These are phyloP conservation scores for Pleurotus tuoliensis DNA, from an alignment of 768 basidiomycete species.

Conservation along the genomic window DNA sequence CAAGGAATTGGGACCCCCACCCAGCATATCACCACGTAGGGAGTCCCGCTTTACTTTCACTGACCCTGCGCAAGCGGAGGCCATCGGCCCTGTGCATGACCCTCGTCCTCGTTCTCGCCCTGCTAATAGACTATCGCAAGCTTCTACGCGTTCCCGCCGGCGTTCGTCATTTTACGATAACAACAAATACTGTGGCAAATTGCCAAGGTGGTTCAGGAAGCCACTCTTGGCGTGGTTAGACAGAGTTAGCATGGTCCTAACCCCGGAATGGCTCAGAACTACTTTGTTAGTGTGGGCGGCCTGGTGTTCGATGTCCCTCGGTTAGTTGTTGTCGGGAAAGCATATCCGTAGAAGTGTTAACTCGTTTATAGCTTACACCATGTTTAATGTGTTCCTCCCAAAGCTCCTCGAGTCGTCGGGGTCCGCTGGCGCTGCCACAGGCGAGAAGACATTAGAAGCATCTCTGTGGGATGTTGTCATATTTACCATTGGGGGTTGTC, in stretches of 20 bases:
- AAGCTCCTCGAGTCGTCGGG: slow-evolving; percentile 72
- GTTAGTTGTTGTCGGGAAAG: slow-evolving; percentile 32
- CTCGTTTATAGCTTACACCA: slow-evolving; percentile 60
- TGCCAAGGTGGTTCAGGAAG: slow-evolving; percentile 52
- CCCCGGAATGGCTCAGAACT: slow-evolving; percentile 71
- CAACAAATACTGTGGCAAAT: slow-evolving; percentile 30
- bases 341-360: neutral
- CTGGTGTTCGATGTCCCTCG: slow-evolving; percentile 78
- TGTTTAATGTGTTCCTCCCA: slow-evolving; percentile 92
- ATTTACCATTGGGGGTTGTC: slow-evolving; percentile 81
- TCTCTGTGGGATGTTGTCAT: slow-evolving; percentile 85
- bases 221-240: slow-evolving; percentile 69
- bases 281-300: slow-evolving; percentile 76
- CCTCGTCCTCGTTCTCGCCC: neutral
- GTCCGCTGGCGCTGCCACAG: slow-evolving; percentile 10
- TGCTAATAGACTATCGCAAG: neutral
- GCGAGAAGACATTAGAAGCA: slow-evolving; percentile 47
- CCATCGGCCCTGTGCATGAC: neutral
- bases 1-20: slow-evolving; percentile 3
- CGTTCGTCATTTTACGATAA: slow-evolving; percentile 43
- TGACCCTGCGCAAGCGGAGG: slow-evolving; percentile 16
- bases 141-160: slow-evolving; percentile 18
- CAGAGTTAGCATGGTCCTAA: slow-evolving; percentile 64
- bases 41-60: slow-evolving; percentile 5
- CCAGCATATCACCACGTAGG: neutral